Evolutionary conservation across 1,284 basidiomycete genomes (phyloP).

Genomic region (Malassezia brasiliensis): DNA sequence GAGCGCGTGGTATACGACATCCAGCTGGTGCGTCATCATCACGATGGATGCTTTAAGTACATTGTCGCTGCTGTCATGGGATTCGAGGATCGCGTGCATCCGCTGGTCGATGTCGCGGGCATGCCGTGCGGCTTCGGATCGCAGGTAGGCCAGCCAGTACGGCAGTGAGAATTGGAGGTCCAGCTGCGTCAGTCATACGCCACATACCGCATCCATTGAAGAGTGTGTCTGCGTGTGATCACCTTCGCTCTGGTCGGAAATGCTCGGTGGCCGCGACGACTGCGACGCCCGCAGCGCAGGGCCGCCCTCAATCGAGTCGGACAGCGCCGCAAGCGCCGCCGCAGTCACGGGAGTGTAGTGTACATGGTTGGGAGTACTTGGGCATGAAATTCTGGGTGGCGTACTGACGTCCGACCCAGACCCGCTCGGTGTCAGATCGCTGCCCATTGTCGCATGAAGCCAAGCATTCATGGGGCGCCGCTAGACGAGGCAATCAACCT

Average conservation of each 20-base stretch:
- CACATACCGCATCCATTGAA: slow-evolving; percentile 9
- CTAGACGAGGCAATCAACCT: too few species aligned
- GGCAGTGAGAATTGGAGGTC: slow-evolving; percentile 12
- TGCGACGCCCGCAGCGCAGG: background rate
- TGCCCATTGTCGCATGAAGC: too few species aligned
- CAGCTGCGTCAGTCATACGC: background rate
- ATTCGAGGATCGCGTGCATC: background rate
- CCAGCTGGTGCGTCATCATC: background rate
- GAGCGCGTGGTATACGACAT: background rate
- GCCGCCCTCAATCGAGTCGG: background rate
- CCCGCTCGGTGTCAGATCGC: too few species aligned
- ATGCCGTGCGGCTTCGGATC: slow-evolving; percentile 2
- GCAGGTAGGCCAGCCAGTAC: slow-evolving; percentile 13
- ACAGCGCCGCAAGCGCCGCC: background rate
- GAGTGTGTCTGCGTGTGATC: background rate
- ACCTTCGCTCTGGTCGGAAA: background rate
- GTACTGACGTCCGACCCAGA: too few species aligned
- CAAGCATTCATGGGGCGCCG: too few species aligned
- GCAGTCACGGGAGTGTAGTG: background rate
- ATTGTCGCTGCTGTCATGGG: background rate
- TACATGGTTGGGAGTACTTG: too few species aligned
- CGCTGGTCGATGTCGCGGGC: slow-evolving; percentile 10
- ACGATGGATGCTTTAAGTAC: background rate
- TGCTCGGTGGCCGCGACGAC: background rate
- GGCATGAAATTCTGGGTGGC: too few species aligned